Base-by-base conservation (phyloP, 495 filamentous ascomycete species). In the Immersiella caudata region DNA sequence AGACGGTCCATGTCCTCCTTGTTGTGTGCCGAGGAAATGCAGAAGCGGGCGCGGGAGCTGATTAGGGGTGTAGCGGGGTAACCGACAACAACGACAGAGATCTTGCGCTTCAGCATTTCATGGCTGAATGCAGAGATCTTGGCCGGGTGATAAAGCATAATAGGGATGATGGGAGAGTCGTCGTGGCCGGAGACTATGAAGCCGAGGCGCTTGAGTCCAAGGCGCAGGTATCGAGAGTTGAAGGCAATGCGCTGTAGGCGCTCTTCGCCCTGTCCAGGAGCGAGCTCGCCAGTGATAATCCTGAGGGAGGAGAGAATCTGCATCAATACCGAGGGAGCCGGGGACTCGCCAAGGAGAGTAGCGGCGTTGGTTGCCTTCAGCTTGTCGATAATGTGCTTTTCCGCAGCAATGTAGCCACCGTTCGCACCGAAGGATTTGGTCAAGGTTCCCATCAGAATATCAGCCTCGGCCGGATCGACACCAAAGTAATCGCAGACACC, bases 351-450 rank as follows among this genome's bases (percentile, higher is more conserved):
- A 71, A 91, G 95, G 68, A 96, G 83, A 33, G 90, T 91, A 62
- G 90, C 93, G 21, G 95, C 91, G 73, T 98, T 97, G 60, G 89
- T 91, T 64, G 86, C 85, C 52, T 91, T 87, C 36, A 99, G 89
- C 77, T 94, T 93, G 77, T 96, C 92, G 71, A 99, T 94, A 80
- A 98, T 91, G 58, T 85, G 83, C 81, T 94, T 96, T 67, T 96
- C 91, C 12, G 88, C 95, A 6, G 94, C 93, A 73, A 99, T 85
- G 77, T 99, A 99, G 59, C 95, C 95, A 75, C 95, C 95, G 72
- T 99, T 99, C 73, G 95, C 95, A 73, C 95, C 95, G 71, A 99
- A 99, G 0, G 96, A 97, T 79, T 99, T 99, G 60, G 95, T 99
- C 60, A 99, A 81, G 18, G 95, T 99, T 65, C 95, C 95, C 95